Evolutionary conservation across 176 grass and related monocot species (phyloP).

Genomic region (Eragrostis nindensis): DNA sequence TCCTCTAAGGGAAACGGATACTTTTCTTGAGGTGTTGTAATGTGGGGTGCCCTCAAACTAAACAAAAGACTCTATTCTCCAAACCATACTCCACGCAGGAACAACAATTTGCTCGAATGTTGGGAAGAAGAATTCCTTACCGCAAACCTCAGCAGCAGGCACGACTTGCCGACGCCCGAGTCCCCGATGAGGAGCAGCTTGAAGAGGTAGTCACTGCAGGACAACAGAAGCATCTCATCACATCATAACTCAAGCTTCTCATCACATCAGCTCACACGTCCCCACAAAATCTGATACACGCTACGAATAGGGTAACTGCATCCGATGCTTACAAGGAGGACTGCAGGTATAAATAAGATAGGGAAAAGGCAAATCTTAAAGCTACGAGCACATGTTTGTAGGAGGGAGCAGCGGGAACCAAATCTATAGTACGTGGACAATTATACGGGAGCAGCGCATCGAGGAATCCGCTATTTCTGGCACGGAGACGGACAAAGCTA

Average conservation of each 20-base stretch:
- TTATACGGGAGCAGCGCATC: neutral
- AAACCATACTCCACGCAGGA: neutral
- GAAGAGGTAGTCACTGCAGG: constrained; percentile 80
- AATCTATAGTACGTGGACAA: neutral
- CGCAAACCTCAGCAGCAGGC: constrained; percentile 84
- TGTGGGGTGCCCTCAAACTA: neutral
- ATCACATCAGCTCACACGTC: neutral
- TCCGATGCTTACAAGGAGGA: neutral
- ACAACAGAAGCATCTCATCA: neutral
- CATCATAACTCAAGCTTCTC: no score
- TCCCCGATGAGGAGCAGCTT: constrained; percentile 84
- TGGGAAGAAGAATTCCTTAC: constrained; percentile 45
- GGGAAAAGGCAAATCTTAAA: no score
- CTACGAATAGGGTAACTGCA: neutral
- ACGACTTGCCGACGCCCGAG: constrained; percentile 80
- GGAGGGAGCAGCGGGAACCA: neutral
- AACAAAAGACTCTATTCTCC: neutral
- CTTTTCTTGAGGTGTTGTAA: neutral
- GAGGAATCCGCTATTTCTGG: constrained; percentile 18
- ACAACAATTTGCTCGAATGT: neutral
- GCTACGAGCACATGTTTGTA: neutral
- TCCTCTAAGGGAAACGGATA: neutral
- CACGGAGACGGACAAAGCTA: neutral
- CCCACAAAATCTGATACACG: neutral
- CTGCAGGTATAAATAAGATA: no score